Percentiles rank a stretch among this genome's conserved stretches.
These are phyloP conservation scores for Cercospora sesami DNA, from an alignment of 2,329 filamentous ascomycete species.

Conservation along the genomic window DNA sequence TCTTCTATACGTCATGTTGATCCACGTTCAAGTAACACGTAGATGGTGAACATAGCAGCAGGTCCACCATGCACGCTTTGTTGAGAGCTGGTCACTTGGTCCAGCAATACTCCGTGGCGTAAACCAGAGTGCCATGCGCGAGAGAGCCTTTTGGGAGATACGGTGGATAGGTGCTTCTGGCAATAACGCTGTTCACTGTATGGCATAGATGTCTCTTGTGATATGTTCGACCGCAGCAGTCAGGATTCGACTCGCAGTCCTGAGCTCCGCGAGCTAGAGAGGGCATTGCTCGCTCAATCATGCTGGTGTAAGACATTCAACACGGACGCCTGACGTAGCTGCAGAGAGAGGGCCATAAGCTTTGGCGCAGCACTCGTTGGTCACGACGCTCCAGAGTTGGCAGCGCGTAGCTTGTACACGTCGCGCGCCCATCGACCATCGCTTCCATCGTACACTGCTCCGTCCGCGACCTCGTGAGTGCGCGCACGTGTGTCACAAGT, in stretches of 20 bases:
- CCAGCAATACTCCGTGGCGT: not conserved
- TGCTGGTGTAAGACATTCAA: not conserved
- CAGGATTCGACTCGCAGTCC: not conserved
- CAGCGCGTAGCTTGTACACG: not conserved
- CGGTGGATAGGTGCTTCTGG: not conserved
- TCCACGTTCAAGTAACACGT: not conserved
- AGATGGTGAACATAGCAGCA: not conserved
- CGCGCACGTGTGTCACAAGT: slow-evolving; percentile 1
- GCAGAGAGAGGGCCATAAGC: not conserved
- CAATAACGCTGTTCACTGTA: not conserved
- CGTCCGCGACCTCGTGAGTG: not conserved
- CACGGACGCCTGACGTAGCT: not conserved
- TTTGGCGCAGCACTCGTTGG: not conserved
- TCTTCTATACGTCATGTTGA: slow-evolving; percentile 5
- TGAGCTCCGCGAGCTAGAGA: not conserved
- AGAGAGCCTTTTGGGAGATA: not conserved
- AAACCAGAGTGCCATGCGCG: not conserved
- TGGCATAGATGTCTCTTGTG: not conserved
- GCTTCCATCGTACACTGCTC: not conserved
- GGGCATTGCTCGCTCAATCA: not conserved
- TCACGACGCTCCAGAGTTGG: slow-evolving; percentile 1
- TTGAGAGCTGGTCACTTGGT: not conserved
- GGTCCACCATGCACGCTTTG: not conserved
- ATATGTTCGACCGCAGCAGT: not conserved
- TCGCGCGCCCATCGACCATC: not conserved